Evolutionary conservation across 371 early-diverging fungal species (phyloP), one percentile per base, ranked within the genome.

Genomic region (Haplosporangium sp.): DNA sequence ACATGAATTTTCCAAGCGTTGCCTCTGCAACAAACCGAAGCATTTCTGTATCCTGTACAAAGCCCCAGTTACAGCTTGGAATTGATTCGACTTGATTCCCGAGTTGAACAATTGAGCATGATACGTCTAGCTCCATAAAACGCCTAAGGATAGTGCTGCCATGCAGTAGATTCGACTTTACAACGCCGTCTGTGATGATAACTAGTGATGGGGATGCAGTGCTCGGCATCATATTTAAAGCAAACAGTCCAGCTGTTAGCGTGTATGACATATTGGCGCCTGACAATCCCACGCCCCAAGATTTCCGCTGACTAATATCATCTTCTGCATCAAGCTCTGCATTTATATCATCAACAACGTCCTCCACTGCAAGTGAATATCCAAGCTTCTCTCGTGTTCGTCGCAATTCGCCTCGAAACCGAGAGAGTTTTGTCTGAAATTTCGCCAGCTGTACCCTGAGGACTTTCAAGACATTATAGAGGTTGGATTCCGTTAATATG

Each of bases 21-120:
- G 95, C 90, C 9, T 88, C 88, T 0, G 97, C 91, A 20, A 96
- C 82, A 75, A 94, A 96, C 17, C 93, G 84, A 6, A 97, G 84
- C 20, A 93, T 88, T 73, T 97, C 97, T 65, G 90, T 95, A 76
- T 98, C 96, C 47, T 93, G 92, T 6, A 97, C 92, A 74, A 93
- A 93, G 0, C 98, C 98, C 84, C 95, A 94, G 65, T 93, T 94
- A 53, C 91, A 89, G 39, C 89, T 89, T 9, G 96, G 94, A 57
- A 89, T 86, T 68, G 92, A 94, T 4, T 94, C 95, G 19, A 89
- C 85, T 34, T 84, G 67, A 4, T 91, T 93, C 0, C 98, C 97
- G 8, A 96, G 88, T 81, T 97, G 98, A 38, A 98, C 88, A 19
- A 96, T 85, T 11, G 89, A 91, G 64, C 94, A 93, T 11, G 85